Evolutionary conservation across 225 moss, liverwort and hornwort species (phyloP).

Genomic region (Bryum argenteum): DNA sequence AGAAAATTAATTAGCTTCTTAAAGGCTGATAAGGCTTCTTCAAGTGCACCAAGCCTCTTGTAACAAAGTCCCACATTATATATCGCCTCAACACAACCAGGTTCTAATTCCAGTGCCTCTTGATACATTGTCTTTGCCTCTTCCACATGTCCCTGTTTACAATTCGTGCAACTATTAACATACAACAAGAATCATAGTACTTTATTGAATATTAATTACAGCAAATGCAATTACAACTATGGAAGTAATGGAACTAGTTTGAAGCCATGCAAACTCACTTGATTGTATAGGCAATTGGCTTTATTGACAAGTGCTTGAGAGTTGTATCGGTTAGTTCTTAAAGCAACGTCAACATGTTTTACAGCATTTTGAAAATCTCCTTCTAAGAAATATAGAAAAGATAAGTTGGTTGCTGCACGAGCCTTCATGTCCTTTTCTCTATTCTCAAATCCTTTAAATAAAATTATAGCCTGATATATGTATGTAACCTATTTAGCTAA

Average conservation of each 20-base stretch:
- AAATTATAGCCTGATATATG: constrained; percentile 63
- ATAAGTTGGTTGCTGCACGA: constrained; percentile 86
- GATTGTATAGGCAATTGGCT: constrained; percentile 79
- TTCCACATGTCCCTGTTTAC: constrained; percentile 61
- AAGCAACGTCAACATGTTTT: constrained; percentile 81
- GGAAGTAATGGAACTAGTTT: neutral
- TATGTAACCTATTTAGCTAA: too few relatives aligned
- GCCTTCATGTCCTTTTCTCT: constrained; percentile 90
- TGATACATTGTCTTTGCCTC: constrained; percentile 64
- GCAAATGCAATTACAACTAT: neutral
- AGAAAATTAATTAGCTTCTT: constrained; percentile 72
- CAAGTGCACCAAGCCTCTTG: constrained; percentile 67
- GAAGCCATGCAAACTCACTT: constrained; percentile 34
- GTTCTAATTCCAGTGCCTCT: constrained; percentile 72
- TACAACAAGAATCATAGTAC: neutral
- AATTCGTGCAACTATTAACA: neutral
- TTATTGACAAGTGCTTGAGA: constrained; percentile 85
- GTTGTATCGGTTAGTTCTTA: constrained; percentile 77
- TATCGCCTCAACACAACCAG: constrained; percentile 77
- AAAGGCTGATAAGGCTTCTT: constrained; percentile 71
- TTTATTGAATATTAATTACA: constrained; percentile 5
- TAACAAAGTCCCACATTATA: constrained; percentile 89
- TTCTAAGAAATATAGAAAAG: constrained; percentile 88
- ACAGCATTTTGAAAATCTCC: constrained; percentile 78
- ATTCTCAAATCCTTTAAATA: constrained; percentile 82